Base-by-base conservation (phyloP, 2,329 filamentous ascomycete genomes). In the Diaporthe sp. region DNA sequence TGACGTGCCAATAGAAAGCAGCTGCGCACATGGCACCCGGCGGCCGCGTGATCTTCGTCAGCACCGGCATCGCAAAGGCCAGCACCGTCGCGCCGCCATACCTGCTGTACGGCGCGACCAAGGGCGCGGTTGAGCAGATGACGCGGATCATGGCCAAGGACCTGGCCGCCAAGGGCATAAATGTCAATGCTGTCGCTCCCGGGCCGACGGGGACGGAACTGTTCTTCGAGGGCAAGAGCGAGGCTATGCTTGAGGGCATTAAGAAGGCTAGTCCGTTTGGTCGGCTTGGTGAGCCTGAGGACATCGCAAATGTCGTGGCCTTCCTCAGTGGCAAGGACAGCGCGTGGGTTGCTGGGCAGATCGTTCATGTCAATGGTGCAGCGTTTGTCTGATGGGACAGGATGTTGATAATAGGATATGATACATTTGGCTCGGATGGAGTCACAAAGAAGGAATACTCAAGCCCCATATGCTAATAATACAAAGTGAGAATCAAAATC, bases 41-140 rank as follows among this genome's bases (percentile, higher is more conserved):
- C 2, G 84, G 84, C 0, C 84, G 84, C n/a, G 83, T 91, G 70
- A 82, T 91, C 75, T 84, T 91, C 73, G 82, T 91, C 75, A 88
- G 87, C 4, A 89, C 88, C 0, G 80, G 80, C 25, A 75, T 83
- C 56, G 83, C 80, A 51, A 78, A 77, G 19, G 77, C 80, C 4
- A 85, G 83, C 1, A 81, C 79, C 4, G 82, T 90, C 1, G 71
- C 82, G 35, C 84, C 87, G 0, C 76, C 78, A 0, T 89, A 90
- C 76, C 81, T 88, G 22, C 82, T 90, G 12, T 92, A 92, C 79
- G 84, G 83, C 13, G 82, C 86, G 0, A 89, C 87, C 56, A 92
- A 92, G 78, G 90, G 89, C 63, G 88, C 90, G 12, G 85, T 92
- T 53, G 89, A 92, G 79, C 88, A 91, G 79, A 87, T 92, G 82